Evolutionary conservation across 2,329 filamentous ascomycete species (phyloP), one percentile per base, ranked within the genome.

Genomic region (Ophiostoma australiae): DNA sequence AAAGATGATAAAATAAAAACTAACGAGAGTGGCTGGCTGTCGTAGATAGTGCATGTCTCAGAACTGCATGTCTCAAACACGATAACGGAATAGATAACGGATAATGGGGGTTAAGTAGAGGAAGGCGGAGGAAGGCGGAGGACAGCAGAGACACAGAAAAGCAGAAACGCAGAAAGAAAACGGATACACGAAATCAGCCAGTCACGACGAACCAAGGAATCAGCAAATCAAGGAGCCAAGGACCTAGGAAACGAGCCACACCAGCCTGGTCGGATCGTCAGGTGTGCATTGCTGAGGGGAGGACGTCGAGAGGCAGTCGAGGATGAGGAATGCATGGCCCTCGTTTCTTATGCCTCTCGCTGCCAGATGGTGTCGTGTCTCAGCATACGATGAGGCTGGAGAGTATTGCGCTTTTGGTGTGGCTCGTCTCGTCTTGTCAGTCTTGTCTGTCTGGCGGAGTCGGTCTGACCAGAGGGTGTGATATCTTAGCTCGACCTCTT

Each of bases 1-100:
- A n/a, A n/a, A n/a, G n/a, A n/a, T n/a, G n/a, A 15, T 39, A 11
- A 7, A 11, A 11, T 13, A 41, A 41, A 41, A 15, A 41, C 39
- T 39, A 39, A 39, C 10, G 11, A 55, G 20, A 58, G 52, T 48
- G 44, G 44, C 44, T n/a, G 44, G 44, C 5, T n/a, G 44, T n/a
- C 6, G 44, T 27, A 27, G 52, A 58, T 58, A 58, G 23, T 58
- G 52, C 27, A 58, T 58, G 52, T 58, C 52, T 58, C 52, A 58
- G 52, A 58, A 58, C 52, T 58, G 52, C 52, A 58, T 58, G 52
- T 58, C 52, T 58, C 52, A 58, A 27, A 58, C 20, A 23, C n/a
- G 23, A 58, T 58, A 58, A 58, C 23, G 15, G 11, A 8, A 58
- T 27, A 27, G 52, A 27, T 27, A 13, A 27, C 15, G 15, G 23